phyloP scores from a whole-genome alignment of 73 alveolate genomes.

The Urostyla sp. region DNA sequence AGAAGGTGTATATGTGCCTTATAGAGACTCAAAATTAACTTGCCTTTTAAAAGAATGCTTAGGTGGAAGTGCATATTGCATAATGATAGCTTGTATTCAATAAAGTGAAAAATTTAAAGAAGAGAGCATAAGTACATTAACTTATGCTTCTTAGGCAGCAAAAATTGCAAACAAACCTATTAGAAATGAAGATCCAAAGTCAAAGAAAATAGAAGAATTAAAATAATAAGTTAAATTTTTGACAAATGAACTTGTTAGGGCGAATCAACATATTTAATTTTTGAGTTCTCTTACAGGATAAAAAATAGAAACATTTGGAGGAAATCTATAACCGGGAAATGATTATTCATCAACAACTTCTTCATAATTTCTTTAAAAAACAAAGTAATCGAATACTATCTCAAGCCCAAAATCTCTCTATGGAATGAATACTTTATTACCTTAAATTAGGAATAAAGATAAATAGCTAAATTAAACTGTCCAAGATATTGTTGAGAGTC shows the following conservation, averaged over 20 bases:
- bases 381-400: no score
- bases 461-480: constrained; percentile 22
- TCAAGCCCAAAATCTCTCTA: not conserved
- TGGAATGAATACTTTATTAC: no score
- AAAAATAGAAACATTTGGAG: constrained; percentile 37
- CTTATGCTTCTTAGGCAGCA: constrained; percentile 92
- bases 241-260: constrained; percentile 2
- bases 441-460: no score
- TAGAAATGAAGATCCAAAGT: constrained; percentile 84
- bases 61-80: constrained; percentile 92
- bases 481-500: constrained; percentile 35
- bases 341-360: no score
- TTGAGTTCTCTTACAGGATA: constrained; percentile 33
- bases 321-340: no score
- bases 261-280: constrained; percentile 27
- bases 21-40: constrained; percentile 92
- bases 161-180: constrained; percentile 84
- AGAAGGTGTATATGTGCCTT: constrained; percentile 77
- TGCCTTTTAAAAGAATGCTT: constrained; percentile 87
- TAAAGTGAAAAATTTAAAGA: constrained; percentile 82
- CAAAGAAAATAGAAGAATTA: constrained; percentile 54
- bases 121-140: constrained; percentile 87
- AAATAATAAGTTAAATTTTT: constrained; percentile 20
- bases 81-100: constrained; percentile 92
- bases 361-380: no score